phyloP scores from a whole-genome alignment of 768 basidiomycete genomes.

The Naematelia aurantialba region DNA sequence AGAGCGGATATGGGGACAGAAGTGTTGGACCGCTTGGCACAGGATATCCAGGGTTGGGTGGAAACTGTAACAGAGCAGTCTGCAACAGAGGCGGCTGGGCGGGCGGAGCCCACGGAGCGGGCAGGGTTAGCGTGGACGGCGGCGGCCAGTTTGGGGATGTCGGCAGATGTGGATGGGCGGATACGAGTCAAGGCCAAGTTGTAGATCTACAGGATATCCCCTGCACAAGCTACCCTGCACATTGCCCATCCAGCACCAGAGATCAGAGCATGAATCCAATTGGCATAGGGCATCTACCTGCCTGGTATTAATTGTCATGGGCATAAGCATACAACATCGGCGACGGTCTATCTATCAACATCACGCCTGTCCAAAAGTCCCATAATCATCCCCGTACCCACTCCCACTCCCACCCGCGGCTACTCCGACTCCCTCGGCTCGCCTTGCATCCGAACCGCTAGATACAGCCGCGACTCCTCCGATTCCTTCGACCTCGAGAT shows the following conservation, averaged over 20 bases:
- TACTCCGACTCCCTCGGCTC: too few species aligned
- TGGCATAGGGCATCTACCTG: too few species aligned
- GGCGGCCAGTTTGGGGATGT: too few species aligned
- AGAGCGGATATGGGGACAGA: slow-evolving; percentile 68
- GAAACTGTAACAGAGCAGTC: background rate
- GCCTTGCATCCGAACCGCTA: too few species aligned
- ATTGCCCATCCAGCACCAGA: background rate
- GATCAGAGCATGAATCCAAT: too few species aligned
- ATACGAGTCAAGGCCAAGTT: slow-evolving; percentile 14
- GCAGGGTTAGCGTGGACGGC: too few species aligned
- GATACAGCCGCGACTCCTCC: background rate
- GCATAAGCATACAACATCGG: background rate
- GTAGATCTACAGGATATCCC: slow-evolving; percentile 3
- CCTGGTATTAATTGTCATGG: too few species aligned
- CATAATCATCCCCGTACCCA: background rate
- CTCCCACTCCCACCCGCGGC: background rate
- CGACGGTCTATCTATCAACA: too few species aligned
- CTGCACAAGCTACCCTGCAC: background rate
- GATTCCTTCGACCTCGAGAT: background rate
- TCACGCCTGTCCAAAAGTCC: background rate
- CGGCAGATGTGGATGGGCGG: too few species aligned
- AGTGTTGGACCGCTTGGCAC: slow-evolving; percentile 62
- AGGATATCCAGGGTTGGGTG: slow-evolving; percentile 53
- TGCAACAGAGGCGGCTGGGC: slow-evolving; percentile 1
- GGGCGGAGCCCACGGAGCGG: too few species aligned